Percentiles rank a stretch among this genome's conserved stretches.
Conservation (phyloP, 768 basidiomycete species). For the Suillus luteus region DNA sequence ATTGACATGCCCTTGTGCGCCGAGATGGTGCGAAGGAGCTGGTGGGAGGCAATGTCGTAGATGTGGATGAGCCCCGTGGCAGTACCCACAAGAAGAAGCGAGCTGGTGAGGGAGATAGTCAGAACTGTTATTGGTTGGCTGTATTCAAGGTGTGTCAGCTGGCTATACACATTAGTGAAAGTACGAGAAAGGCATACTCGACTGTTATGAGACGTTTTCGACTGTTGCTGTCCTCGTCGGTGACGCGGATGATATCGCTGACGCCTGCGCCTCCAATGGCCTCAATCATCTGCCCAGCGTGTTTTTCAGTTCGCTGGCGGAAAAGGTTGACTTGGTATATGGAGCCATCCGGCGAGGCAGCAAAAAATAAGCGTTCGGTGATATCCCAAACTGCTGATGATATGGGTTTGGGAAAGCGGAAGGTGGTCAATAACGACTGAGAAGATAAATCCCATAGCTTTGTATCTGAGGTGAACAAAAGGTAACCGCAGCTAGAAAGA, state of each 20-base stretch:
- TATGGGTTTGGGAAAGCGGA: constrained; percentile 81
- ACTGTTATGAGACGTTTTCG: constrained; percentile 48
- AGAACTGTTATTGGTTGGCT: constrained; percentile 77
- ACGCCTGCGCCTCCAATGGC: constrained; percentile 77
- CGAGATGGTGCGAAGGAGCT: constrained; percentile 79
- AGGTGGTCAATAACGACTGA: constrained; percentile 77
- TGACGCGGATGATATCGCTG: constrained; percentile 66
- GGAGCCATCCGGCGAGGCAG: constrained; percentile 72
- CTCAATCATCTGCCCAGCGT: constrained; percentile 55
- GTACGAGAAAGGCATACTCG: constrained; percentile 1
- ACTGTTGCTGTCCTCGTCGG: constrained; percentile 49
- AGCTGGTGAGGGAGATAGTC: constrained; percentile 73
- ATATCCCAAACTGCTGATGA: constrained; percentile 71
- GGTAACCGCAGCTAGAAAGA: constrained; percentile 17
- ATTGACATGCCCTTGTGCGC: constrained; percentile 70
- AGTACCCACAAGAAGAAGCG: constrained; percentile 84
- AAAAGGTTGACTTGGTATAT: constrained; percentile 83
- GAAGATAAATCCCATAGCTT: constrained; percentile 85
- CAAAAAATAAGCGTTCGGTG: constrained; percentile 90
- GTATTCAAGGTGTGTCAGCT: constrained; percentile 15
- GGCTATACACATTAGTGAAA: constrained; percentile 1
- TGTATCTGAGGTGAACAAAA: constrained; percentile 12
- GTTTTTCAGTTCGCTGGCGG: constrained; percentile 56
- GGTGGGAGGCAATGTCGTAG: constrained; percentile 90
- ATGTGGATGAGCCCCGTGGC: constrained; percentile 69